These are phyloP conservation scores for Peniophora sp. DNA, from an alignment of 1,284 basidiomycete species.

Conservation along the genomic window DNA sequence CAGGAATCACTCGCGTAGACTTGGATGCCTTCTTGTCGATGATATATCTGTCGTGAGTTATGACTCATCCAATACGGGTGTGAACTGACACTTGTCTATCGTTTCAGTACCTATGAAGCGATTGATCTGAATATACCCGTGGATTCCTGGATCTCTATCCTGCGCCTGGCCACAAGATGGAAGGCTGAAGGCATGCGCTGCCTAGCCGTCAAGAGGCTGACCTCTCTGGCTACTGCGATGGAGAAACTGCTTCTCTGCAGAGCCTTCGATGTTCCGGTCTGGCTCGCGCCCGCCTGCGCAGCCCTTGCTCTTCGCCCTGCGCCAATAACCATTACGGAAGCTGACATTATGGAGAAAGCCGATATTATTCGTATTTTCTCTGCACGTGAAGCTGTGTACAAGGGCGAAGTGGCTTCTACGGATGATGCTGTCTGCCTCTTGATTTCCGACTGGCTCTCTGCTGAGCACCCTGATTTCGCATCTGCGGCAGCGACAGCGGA, in stretches of 20 bases:
- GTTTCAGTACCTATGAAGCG: conserved; percentile 10
- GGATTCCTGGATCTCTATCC: conserved; percentile 21
- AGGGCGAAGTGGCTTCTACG: neutral
- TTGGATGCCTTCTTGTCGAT: conserved; percentile 6
- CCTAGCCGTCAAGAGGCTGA: conserved; percentile 17
- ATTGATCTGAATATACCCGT: conserved; percentile 13
- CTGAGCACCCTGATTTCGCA: neutral
- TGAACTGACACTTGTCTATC: too few species aligned
- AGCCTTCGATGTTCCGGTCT: conserved; percentile 14
- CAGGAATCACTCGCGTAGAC: neutral
- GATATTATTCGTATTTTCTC: conserved; percentile 12
- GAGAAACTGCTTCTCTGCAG: conserved; percentile 18
- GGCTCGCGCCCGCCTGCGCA: conserved; percentile 15
- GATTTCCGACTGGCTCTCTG: neutral
- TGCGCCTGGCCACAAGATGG: conserved; percentile 18
- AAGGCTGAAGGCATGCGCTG: conserved; percentile 14
- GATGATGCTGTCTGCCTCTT: neutral
- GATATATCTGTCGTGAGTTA: conserved; percentile 4
- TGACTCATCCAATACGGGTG: too few species aligned
- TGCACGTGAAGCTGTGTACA: neutral
- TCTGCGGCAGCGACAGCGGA: neutral
- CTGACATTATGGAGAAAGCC: conserved; percentile 14
- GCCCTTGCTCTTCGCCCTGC: conserved; percentile 15
- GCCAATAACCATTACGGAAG: conserved; percentile 18
- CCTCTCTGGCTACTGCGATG: conserved; percentile 9